These are phyloP conservation scores for Hymenoscyphus repandus DNA, from an alignment of 2,329 filamentous ascomycete species.

Conservation along the genomic window DNA sequence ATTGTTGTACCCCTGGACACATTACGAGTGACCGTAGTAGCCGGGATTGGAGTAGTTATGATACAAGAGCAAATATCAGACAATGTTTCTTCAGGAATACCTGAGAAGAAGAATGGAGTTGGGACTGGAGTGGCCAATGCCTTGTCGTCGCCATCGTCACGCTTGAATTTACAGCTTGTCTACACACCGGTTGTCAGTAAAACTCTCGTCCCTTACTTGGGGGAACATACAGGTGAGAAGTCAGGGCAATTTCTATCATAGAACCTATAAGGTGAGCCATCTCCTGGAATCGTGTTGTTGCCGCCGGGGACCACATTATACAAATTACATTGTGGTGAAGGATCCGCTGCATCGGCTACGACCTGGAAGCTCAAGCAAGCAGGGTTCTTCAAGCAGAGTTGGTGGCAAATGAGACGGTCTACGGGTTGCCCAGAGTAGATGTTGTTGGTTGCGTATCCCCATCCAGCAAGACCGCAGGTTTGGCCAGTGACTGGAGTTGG, in stretches of 20 bases:
- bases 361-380: conserved; percentile 16
- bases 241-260: conserved; percentile 14
- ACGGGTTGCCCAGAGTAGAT: conserved; percentile 10
- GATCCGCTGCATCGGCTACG: conserved; percentile 5
- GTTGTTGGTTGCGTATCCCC: conserved; percentile 18
- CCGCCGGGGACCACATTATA: conserved; percentile 8
- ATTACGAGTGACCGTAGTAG: background rate
- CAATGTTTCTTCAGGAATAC: background rate
- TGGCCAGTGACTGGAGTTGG: conserved; percentile 7
- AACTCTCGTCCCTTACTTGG: too few species aligned
- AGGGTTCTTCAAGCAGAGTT: conserved; percentile 13
- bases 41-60: background rate
- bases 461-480: conserved; percentile 13
- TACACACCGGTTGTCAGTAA: background rate
- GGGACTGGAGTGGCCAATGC: background rate
- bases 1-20: background rate
- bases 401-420: conserved; percentile 11
- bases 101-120: conserved; percentile 1
- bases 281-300: conserved; percentile 8
- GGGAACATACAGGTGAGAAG: conserved; percentile 10
- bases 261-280: conserved; percentile 12
- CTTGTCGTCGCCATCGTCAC: background rate
- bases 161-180: conserved; percentile 1
- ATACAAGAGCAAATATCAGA: conserved; percentile 5
- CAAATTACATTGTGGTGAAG: conserved; percentile 12